Conservation (phyloP, 805 yeast genomes). For the Wickerhamomyces xylosicus region DNA sequence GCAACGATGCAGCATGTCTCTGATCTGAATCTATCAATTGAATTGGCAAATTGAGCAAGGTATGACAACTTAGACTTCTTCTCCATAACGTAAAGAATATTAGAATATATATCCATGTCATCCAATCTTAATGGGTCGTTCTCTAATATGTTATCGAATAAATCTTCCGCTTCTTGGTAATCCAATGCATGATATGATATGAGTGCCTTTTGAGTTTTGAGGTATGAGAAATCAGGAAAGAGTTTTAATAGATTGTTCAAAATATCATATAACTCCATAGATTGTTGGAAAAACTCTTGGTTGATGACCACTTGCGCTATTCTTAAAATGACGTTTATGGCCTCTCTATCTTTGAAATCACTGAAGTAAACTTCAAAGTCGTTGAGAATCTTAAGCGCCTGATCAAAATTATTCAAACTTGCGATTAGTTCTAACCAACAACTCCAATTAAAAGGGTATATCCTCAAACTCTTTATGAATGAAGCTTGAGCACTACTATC, state of each 20-base stretch:
- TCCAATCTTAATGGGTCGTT: constrained; percentile 82
- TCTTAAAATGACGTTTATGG: constrained; percentile 7
- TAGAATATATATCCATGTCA: constrained; percentile 89
- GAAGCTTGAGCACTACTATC: constrained; percentile 47
- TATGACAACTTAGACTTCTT: constrained; percentile 75
- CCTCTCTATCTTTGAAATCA: constrained; percentile 5
- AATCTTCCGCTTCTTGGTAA: constrained; percentile 65
- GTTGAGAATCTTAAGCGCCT: constrained; percentile 28
- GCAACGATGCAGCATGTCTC: constrained; percentile 94
- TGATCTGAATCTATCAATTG: constrained; percentile 78
- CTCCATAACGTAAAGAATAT: constrained; percentile 89
- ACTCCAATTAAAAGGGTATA: constrained; percentile 86
- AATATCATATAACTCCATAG: constrained; percentile 38
- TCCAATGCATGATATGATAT: constrained; percentile 79
- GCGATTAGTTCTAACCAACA: constrained; percentile 78
- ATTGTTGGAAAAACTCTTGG: constrained; percentile 74
- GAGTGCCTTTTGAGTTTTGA: constrained; percentile 75
- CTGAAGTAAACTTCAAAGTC: constrained; percentile 13
- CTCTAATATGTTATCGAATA: constrained; percentile 65
- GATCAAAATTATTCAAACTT: constrained; percentile 51
- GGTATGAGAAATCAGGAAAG: constrained; percentile 66
- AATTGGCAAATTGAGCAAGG: constrained; percentile 76
- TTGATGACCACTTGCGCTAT: constrained; percentile 14
- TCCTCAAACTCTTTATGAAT: constrained; percentile 48
- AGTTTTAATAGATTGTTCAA: constrained; percentile 37